Evolutionary conservation across 1,284 basidiomycete species (phyloP), one percentile per base, ranked within the genome.

Genomic region (Microbotryomycetes sp.): DNA sequence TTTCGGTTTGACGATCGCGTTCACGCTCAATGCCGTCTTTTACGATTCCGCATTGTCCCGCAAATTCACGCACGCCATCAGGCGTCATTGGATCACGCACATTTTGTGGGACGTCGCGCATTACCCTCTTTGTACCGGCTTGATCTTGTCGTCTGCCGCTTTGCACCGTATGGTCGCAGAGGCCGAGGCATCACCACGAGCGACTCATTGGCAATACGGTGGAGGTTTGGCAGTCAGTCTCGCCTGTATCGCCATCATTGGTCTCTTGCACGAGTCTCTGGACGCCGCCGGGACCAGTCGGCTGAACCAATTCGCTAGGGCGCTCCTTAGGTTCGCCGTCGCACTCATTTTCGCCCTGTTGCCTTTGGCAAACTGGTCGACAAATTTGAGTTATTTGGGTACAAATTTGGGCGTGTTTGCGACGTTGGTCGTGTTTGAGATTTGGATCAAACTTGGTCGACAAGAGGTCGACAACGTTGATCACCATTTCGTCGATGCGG

Each of bases 1-100:
- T 5, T 15, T 54, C 27, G 52, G 30, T 18, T 24, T 54, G 7
- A 27, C 24, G n/a, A 28, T 45, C 7, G 7, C 15, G 24, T 54
- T 54, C 35, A 54, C 45, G 4, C 7, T 54, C 35, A 41, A 26
- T 35, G 30, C 29, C 16, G 53, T 54, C 21, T 54, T 35, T 35
- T 54, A 35, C 30, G 53, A 54, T 28, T 41, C 52, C 15, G 53
- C 53, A 18, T 23, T 54, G 30, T 54, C 53, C 9, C 21, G 28
- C 13, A 54, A 54, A 35, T 54, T 54, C 11, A n/a, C 23, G 11
- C 53, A 54, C 53, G 53, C 53, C 21, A 54, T 54, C 16, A 29
- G 53, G 15, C 30, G 53, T 9, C 53, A 54, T 26, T 54, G 53
- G 53, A 35, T 54, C 26, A 54, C 53, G 3, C 30, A 54, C 11